phyloP scores from a whole-genome alignment of 163 green algal species.

The Scenedesmus sp. region DNA sequence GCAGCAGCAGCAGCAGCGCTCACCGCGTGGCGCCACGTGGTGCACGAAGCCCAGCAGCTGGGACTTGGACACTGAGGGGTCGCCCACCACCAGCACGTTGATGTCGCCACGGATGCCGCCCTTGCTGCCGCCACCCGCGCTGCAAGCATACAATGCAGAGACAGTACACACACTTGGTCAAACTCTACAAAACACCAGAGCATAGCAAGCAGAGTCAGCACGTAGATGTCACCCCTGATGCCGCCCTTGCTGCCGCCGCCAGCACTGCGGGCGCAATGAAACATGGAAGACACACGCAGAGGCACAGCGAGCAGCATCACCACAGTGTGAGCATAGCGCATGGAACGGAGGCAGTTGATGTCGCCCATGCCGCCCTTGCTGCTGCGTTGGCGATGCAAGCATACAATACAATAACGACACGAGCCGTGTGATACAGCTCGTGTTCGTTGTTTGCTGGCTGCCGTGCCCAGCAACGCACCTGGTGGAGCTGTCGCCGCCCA shows the following conservation, averaged over 20 bases:
- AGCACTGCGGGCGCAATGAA: constrained; percentile 8
- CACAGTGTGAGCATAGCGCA: neutral
- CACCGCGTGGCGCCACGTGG: constrained; percentile 90
- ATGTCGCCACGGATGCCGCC: constrained; percentile 84
- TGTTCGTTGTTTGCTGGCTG: no score
- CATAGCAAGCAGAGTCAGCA: constrained; percentile 66
- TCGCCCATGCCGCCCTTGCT: neutral
- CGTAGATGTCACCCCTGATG: constrained; percentile 92
- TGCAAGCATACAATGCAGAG: neutral
- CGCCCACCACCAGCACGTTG: constrained; percentile 97
- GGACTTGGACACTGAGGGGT: constrained; percentile 97
- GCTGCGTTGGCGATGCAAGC: neutral
- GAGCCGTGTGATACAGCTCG: no score
- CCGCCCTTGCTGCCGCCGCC: constrained; percentile 53
- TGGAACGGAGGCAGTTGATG: neutral
- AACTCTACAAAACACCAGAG: no score
- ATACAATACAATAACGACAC: neutral
- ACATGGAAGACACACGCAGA: neutral
- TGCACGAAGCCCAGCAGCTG: constrained; percentile 98
- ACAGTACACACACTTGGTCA: neutral
- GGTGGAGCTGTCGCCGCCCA: constrained; percentile 35
- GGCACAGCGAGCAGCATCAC: neutral
- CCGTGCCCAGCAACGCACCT: neutral
- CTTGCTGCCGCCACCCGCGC: constrained; percentile 42
- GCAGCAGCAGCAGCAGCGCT: neutral